A percentile compares a stretch with the other conserved stretches of the same genome.
Conservation (phyloP, 2,329 filamentous ascomycete genomes). For the Aspergillus costaricaensis region DNA sequence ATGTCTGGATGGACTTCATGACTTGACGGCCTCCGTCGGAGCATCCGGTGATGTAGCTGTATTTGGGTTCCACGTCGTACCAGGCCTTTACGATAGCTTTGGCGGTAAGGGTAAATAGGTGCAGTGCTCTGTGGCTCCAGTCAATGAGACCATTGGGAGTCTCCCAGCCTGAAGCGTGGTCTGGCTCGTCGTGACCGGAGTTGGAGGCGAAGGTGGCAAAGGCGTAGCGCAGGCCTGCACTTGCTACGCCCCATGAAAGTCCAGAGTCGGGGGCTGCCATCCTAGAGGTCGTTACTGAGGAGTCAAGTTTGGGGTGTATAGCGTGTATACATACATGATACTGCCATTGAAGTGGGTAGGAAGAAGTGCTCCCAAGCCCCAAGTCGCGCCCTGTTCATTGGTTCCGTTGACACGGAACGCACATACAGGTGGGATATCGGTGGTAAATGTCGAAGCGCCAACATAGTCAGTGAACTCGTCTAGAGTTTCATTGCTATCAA, state of each 20-base stretch:
- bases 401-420: not conserved
- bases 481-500: not conserved
- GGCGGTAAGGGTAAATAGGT: not conserved
- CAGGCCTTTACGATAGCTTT: not conserved
- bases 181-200: not conserved
- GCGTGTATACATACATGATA: not conserved
- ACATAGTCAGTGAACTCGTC: not conserved
- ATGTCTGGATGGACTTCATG: not conserved
- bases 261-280: not conserved
- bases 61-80: not conserved
- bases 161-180: not conserved
- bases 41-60: conserved; percentile 1
- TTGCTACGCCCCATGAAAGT: not conserved
- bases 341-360: not conserved
- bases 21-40: not conserved
- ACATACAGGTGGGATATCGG: not conserved
- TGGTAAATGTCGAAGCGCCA: not conserved
- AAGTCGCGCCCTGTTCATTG: not conserved
- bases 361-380: not conserved
- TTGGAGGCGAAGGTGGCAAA: not conserved
- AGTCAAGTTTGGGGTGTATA: not conserved
- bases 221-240: not conserved
- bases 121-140: not conserved
- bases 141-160: not conserved
- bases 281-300: not conserved